Evolutionary conservation across 2,329 filamentous ascomycete species (phyloP), one percentile per base, ranked within the genome.

Genomic region (Colletotrichum magnum): DNA sequence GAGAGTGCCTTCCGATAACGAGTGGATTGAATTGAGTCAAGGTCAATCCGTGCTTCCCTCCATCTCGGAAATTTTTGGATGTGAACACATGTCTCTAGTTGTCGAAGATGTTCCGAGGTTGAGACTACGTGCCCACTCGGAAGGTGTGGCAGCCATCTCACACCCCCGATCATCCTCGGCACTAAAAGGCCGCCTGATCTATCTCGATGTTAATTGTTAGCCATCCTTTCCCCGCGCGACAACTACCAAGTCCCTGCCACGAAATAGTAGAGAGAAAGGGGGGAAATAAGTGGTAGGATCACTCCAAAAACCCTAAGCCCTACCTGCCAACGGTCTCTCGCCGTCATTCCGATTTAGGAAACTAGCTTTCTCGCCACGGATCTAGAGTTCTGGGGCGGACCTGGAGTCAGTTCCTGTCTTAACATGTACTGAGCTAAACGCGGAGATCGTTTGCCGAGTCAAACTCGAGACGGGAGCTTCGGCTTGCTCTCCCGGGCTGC

Each of bases 41-140:
- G 21, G 21, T 24, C 21, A 2, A 24, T 24, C 21, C 21, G 21
- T 24, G 21, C 21, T 24, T 24, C 21, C 21, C 21, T 24, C 21
- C 2, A 24, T 24, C 21, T 24, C 21, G 21, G 21, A 24, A 24
- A 24, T 0, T 24, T 24, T 24, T 24, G 21, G 21, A 24, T 24
- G 21, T 24, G 21, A 16, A 59, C 57, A 59, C 57, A 59, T 59
- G 57, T 10, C 57, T 59, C 28, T 15, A 5, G 3, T 50, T 9
- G 13, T 59, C 57, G 45, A 51, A 32, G 45, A 41, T 18, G 10
- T 50, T 59, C 45, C 57, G 57, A 59, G 57, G 57, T 24, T 39
- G 36, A 41, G 15, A 59, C 21, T 59, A 9, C 57, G 39, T 43
- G 39, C 57, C 57, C 57, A 51, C 57, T 59, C 15, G 57, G 45